Evolutionary conservation across 2,329 filamentous ascomycete species (phyloP).

Genomic region (Aspergillus unguis): DNA sequence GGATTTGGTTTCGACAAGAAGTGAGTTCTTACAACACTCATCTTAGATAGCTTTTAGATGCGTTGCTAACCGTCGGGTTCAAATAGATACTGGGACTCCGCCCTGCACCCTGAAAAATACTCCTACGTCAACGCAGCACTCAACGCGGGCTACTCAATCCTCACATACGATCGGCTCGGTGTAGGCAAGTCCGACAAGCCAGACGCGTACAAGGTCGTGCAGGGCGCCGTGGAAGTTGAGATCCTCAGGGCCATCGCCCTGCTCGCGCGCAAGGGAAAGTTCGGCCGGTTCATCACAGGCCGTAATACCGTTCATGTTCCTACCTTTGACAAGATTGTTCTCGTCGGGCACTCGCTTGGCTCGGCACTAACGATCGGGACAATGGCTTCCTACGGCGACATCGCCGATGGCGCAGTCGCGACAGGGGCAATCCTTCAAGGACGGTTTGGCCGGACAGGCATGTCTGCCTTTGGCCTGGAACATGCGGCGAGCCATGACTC

Average conservation of each 20-base stretch:
- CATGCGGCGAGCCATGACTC: neutral
- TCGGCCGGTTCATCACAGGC: neutral
- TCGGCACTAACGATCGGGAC: neutral
- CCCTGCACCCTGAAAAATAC: neutral
- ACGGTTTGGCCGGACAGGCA: neutral
- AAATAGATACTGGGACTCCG: neutral
- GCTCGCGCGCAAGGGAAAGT: neutral
- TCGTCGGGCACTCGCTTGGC: conserved; percentile 1
- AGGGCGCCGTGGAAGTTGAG: neutral
- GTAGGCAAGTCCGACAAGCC: neutral
- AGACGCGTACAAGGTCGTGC: conserved; percentile 1
- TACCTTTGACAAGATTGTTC: neutral
- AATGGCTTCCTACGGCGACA: neutral
- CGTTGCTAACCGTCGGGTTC: neutral
- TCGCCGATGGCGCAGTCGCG: neutral
- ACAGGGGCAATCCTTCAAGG: neutral
- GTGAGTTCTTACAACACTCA: neutral
- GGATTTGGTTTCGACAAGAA: conserved; percentile 3
- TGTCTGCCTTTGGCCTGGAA: neutral
- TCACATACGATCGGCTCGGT: conserved; percentile 6
- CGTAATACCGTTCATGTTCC: neutral
- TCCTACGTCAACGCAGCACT: conserved; percentile 3
- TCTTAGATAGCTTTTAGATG: too few species aligned
- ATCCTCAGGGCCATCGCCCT: neutral
- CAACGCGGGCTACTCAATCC: conserved; percentile 3